phyloP scores from a whole-genome alignment of 2,329 filamentous ascomycete genomes.

The Fusarium proliferatum region DNA sequence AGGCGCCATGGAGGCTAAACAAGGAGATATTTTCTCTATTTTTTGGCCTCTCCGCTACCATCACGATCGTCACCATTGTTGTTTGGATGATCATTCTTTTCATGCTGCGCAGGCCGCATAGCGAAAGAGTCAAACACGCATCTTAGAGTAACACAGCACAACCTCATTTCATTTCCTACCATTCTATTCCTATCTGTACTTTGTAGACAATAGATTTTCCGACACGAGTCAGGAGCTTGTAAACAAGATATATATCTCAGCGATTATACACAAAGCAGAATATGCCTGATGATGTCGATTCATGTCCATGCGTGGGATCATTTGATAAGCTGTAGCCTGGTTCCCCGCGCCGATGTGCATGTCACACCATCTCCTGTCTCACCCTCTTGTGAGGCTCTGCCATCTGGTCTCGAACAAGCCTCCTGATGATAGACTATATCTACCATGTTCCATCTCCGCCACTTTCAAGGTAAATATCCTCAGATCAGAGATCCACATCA shows the following conservation, averaged over 20 bases:
- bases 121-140: background rate
- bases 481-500: background rate
- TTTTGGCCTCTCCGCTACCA: background rate
- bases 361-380: background rate
- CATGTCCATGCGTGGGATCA: background rate
- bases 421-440: background rate
- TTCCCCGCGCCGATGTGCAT: background rate
- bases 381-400: background rate
- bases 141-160: background rate
- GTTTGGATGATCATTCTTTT: conserved; percentile 3
- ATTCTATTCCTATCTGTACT: background rate
- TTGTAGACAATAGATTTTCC: background rate
- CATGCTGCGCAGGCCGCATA: conserved; percentile 3
- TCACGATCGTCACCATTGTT: background rate
- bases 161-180: background rate
- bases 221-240: background rate
- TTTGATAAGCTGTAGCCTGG: background rate
- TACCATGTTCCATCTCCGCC: background rate
- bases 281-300: background rate
- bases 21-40: conserved; percentile 10
- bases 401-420: background rate
- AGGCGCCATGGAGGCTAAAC: conserved; percentile 1
- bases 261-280: background rate
- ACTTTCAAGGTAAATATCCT: background rate
- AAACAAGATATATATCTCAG: background rate